A percentile compares a stretch with the other conserved stretches of the same genome.
phyloP scores from a whole-genome alignment of 345 rosid species.

The Citrus unshiu region DNA sequence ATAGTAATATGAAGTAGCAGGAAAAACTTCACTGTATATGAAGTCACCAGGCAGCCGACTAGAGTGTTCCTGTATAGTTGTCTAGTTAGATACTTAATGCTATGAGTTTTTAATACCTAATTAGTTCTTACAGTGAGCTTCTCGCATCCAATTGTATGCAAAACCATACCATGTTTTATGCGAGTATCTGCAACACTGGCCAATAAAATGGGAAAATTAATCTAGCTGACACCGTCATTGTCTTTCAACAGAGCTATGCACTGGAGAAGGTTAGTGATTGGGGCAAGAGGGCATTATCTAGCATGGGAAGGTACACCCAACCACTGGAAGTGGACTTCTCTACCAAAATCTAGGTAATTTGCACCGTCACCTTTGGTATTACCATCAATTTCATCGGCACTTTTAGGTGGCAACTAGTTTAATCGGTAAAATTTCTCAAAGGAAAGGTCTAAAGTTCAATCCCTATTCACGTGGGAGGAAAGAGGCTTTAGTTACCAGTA shows the following conservation, averaged over 20 bases:
- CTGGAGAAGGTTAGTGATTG: slow-evolving; percentile 9
- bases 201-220: neutral
- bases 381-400: neutral
- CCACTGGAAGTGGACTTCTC: slow-evolving; percentile 25
- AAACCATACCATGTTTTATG: neutral
- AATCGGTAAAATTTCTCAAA: no score
- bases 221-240: neutral
- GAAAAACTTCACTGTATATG: no score
- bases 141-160: neutral
- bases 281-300: slow-evolving; percentile 22
- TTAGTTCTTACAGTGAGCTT: neutral
- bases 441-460: no score
- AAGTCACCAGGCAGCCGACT: no score
- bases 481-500: neutral
- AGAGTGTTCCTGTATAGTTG: no score
- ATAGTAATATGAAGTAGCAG: no score
- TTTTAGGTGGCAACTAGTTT: no score
- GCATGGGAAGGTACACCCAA: slow-evolving; percentile 21
- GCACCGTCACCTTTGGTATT: neutral
- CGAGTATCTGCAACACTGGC: neutral
- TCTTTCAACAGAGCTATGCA: slow-evolving; percentile 14
- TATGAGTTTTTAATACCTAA: no score
- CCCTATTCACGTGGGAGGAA: no score
- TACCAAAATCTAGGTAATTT: slow-evolving; percentile 20
- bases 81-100: no score